A percentile compares a stretch with the other conserved stretches of the same genome.
Evolutionary conservation across 371 early-diverging fungal species (phyloP).

Genomic region (Rhizomucor miehei): DNA sequence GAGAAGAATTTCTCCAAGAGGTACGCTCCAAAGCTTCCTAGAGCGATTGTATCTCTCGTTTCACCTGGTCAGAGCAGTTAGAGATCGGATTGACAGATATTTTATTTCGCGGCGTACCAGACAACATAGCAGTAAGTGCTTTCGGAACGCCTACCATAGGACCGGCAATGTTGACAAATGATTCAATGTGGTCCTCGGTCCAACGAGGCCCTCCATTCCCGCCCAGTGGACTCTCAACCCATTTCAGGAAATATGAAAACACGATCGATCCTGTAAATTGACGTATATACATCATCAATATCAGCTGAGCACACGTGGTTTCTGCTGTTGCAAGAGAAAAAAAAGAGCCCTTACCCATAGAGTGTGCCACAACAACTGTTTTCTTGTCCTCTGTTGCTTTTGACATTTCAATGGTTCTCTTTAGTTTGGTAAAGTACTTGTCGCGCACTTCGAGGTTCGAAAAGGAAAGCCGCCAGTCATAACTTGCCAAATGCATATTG

Average conservation of each 20-base stretch:
- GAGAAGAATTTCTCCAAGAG: slow-evolving; percentile 87
- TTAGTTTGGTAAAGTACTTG: slow-evolving; percentile 79
- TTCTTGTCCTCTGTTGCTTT: slow-evolving; percentile 50
- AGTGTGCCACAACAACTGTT: slow-evolving; percentile 67
- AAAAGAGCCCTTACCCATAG: slow-evolving; percentile 43
- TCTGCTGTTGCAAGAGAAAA: background rate
- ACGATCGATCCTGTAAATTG: slow-evolving; percentile 66
- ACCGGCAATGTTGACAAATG: slow-evolving; percentile 86
- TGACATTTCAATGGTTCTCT: slow-evolving; percentile 71
- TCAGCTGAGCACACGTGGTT: background rate
- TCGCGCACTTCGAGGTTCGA: slow-evolving; percentile 86
- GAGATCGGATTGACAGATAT: too few relatives aligned
- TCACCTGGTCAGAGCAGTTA: slow-evolving; percentile 58
- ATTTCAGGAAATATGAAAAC: slow-evolving; percentile 86
- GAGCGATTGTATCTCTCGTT: slow-evolving; percentile 83
- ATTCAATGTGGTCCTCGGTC: slow-evolving; percentile 81
- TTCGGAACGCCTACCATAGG: slow-evolving; percentile 91
- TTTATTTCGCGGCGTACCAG: slow-evolving; percentile 35
- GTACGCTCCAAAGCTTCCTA: slow-evolving; percentile 75
- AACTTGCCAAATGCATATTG: slow-evolving; percentile 85
- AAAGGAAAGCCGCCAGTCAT: slow-evolving; percentile 92
- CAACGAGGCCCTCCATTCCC: slow-evolving; percentile 78
- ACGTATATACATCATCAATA: background rate
- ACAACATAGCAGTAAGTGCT: slow-evolving; percentile 70
- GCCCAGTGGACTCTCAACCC: slow-evolving; percentile 79